These are phyloP conservation scores for Solioccasus polychromus DNA, from an alignment of 768 basidiomycete species.

Conservation along the genomic window DNA sequence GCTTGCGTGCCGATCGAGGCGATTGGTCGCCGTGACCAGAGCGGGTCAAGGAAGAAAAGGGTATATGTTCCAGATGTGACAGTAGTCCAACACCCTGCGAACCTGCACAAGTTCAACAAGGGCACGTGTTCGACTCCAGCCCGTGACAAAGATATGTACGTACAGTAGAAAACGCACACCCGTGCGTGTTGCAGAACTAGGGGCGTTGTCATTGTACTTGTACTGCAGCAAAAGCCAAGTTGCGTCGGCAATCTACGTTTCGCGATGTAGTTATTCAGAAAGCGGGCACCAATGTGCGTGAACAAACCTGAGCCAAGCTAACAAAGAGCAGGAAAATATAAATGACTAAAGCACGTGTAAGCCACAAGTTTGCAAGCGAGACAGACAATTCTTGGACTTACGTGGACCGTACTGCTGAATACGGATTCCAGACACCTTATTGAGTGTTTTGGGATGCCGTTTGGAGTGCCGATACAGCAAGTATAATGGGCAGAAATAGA, in stretches of 20 bases:
- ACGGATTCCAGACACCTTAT: slow-evolving; percentile 46
- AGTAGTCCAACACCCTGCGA: slow-evolving; percentile 59
- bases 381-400: slow-evolving; percentile 26
- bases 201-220: slow-evolving; percentile 49
- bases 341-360: slow-evolving; percentile 35
- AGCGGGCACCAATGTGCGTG: background rate
- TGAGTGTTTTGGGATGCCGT: slow-evolving; percentile 45
- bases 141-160: slow-evolving; percentile 17
- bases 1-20: slow-evolving; percentile 58
- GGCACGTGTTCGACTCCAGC: slow-evolving; percentile 1
- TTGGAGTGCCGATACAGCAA: slow-evolving; percentile 47
- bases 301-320: slow-evolving; percentile 46
- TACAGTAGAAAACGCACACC: slow-evolving; percentile 51
- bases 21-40: slow-evolving; percentile 50
- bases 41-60: slow-evolving; percentile 60
- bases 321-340: slow-evolving; percentile 50
- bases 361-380: slow-evolving; percentile 14
- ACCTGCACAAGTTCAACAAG: slow-evolving; percentile 35
- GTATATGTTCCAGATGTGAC: slow-evolving; percentile 50
- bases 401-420: slow-evolving; percentile 53
- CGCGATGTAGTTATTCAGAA: slow-evolving; percentile 1
- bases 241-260: slow-evolving; percentile 45
- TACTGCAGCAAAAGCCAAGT: slow-evolving; percentile 62
- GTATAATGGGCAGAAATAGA: slow-evolving; percentile 51
- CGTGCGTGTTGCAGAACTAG: slow-evolving; percentile 41